Evolutionary conservation across 495 filamentous ascomycete species (phyloP).

Genomic region (Talaromyces ruber): DNA sequence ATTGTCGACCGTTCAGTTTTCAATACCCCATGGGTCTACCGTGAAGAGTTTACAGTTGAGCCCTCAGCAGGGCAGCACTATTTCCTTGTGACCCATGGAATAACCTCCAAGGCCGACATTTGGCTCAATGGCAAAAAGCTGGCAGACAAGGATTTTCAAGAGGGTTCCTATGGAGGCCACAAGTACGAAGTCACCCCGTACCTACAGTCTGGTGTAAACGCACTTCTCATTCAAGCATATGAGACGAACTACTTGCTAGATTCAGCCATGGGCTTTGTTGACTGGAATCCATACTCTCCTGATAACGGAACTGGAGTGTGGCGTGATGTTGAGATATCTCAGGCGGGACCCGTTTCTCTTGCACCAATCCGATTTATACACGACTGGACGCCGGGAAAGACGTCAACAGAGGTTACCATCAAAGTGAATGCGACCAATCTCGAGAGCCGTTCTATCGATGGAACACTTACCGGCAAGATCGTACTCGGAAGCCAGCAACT

Average conservation of each 20-base stretch:
- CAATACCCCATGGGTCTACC: conserved; percentile 50
- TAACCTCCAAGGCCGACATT: conserved; percentile 53
- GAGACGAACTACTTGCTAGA: conserved; percentile 53
- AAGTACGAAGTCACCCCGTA: conserved; percentile 43
- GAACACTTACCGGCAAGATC: conserved; percentile 31
- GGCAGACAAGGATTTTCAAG: conserved; percentile 36
- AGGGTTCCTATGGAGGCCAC: conserved; percentile 49
- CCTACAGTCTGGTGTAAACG: conserved; percentile 32
- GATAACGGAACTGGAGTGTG: conserved; percentile 56
- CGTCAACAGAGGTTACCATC: conserved; percentile 31
- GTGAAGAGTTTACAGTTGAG: conserved; percentile 42
- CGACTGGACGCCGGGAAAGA: conserved; percentile 20
- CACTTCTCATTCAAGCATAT: conserved; percentile 42
- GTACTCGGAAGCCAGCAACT: conserved; percentile 11
- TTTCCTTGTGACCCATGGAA: conserved; percentile 48
- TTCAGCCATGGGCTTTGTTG: conserved; percentile 51
- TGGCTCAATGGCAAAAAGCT: conserved; percentile 50
- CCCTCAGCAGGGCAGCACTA: conserved; percentile 34
- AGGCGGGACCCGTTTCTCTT: conserved; percentile 46
- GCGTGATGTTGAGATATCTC: conserved; percentile 50
- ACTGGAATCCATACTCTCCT: conserved; percentile 58
- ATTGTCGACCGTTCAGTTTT: conserved; percentile 37
- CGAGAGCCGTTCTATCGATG: conserved; percentile 23
- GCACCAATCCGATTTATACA: conserved; percentile 41
- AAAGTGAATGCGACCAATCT: conserved; percentile 42